Percentiles rank a stretch among this genome's conserved stretches.
Evolutionary conservation across 202 grass and related monocot genomes (phyloP).

Genomic region (Schoenoplectus triqueter): DNA sequence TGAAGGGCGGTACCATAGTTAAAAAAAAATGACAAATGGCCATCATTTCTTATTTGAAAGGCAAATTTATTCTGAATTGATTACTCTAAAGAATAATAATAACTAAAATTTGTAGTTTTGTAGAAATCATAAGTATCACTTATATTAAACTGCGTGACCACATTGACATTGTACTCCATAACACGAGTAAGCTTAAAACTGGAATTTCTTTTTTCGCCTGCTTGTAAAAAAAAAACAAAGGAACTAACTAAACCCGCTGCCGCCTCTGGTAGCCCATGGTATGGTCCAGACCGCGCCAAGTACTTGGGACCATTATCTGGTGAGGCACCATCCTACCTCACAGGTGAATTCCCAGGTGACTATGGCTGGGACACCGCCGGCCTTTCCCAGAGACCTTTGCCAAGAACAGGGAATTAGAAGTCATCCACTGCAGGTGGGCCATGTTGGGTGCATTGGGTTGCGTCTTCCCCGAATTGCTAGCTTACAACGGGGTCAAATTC

Average conservation of each 20-base stretch:
- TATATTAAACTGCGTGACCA: no score
- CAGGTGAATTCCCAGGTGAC: conserved; percentile 61
- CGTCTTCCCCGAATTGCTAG: conserved; percentile 68
- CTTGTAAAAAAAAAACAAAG: no score
- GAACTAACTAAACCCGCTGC: conserved; percentile 25
- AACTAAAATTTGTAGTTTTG: no score
- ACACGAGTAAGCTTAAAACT: no score
- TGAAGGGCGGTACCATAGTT: no score
- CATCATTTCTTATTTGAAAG: no score
- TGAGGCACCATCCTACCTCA: conserved; percentile 57
- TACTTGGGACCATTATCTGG: conserved; percentile 57
- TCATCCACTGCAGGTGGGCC: conserved; percentile 65
- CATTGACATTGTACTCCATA: no score
- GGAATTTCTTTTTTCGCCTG: no score
- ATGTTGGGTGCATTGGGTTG: conserved; percentile 72
- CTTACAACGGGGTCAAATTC: conserved; percentile 65
- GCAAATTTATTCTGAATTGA: no score
- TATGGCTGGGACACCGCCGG: conserved; percentile 69
- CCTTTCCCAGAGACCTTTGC: conserved; percentile 68
- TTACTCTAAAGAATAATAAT: no score
- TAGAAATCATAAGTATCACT: no score
- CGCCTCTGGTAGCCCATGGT: conserved; percentile 48
- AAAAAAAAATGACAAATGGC: no score
- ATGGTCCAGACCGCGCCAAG: conserved; percentile 54
- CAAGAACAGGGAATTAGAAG: conserved; percentile 68